Evolutionary conservation across 2,329 filamentous ascomycete species (phyloP), one percentile per base, ranked within the genome.

Genomic region (Phialocephala sp.): DNA sequence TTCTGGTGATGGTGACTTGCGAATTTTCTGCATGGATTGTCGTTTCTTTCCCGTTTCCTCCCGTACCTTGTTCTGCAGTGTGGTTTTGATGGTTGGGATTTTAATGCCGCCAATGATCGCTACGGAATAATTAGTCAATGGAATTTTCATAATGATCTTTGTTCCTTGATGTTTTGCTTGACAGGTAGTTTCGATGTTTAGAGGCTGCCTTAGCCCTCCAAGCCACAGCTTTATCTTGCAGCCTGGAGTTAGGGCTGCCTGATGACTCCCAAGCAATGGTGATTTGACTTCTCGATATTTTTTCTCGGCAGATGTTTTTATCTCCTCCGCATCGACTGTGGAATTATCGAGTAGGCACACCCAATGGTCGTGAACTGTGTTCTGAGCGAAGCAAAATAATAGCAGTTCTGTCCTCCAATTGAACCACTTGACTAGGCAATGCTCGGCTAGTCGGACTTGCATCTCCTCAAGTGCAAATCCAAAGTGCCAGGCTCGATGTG

Each of bases 101-200:
- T 66, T 68, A 66, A 70, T 67, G 66, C 68, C 66, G 69, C 66
- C 66, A 70, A 72, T 65, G 67, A 72, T 72, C 66, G 65, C 64
- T 69, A 70, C 62, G 68, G 63, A 55, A 54, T 65, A 63, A 63
- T 66, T 69, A 65, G 36, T 66, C 62, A 68, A 69, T 69, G 64
- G 65, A 66, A 61, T 64, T 63, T 47, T 62, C 59, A 43, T 66
- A 69, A 69, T 69, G 50, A 66, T 58, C 20, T 43, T 62, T 27
- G 52, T 57, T 55, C 43, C 12, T 37, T 36, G 2, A 2, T 43
- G 15, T 57, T 20, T 22, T 15, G n/a, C 12, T 32, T 18, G 45
- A 39, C 32, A 35, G 36, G 32, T 43, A 39, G 22, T 47, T 45
- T 41, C 12, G 41, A 14, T 24, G 15, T 24, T 59, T 14, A 15